Evolutionary conservation across 2,329 filamentous ascomycete genomes (phyloP), one percentile per base, ranked within the genome.

Genomic region (Nemania bipapillata): DNA sequence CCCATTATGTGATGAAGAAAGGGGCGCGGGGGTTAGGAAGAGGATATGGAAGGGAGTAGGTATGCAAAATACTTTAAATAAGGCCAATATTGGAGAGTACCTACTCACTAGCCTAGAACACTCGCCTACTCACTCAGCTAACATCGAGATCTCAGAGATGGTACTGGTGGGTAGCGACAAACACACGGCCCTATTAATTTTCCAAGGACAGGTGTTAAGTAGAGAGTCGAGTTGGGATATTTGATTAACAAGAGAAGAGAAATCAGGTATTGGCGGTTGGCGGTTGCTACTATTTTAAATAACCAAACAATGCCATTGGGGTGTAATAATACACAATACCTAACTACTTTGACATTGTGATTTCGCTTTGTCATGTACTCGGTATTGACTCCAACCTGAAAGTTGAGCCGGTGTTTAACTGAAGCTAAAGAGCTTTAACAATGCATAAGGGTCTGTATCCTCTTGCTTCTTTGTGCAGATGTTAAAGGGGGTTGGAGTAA

Each of bases 1-100:
- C 66, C 66, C 66, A 69, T 69, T 50, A 15, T 50, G 20, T 63
- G 20, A 17, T 12, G 24, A 17, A 24, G 47, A 28, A 12, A 26
- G 22, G n/a, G 4, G n/a, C n/a, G n/a, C n/a, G n/a, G n/a, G n/a
- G n/a, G n/a, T n/a, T n/a, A n/a, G n/a, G n/a, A n/a, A n/a, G n/a
- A 49, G 45, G 11, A 8, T 8, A 20, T 8, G n/a, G 22, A 28
- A 50, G 47, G 47, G 22, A 20, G 40, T 8, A 20, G 17, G 5
- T 17, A 6, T 20, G 40, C 17, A 6, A 3, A 20, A n/a, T 17
- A n/a, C n/a, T 20, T 17, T 45, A 45, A 45, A 12, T 37, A 37
- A 37, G 37, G 37, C 11, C 9, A 17, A 22, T n/a, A n/a, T n/a
- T n/a, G n/a, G 17, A n/a, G 17, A 17, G 17, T n/a, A 17, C 40